Evolutionary conservation across 176 grass and related monocot species (phyloP).

Genomic region (Oryza punctata): DNA sequence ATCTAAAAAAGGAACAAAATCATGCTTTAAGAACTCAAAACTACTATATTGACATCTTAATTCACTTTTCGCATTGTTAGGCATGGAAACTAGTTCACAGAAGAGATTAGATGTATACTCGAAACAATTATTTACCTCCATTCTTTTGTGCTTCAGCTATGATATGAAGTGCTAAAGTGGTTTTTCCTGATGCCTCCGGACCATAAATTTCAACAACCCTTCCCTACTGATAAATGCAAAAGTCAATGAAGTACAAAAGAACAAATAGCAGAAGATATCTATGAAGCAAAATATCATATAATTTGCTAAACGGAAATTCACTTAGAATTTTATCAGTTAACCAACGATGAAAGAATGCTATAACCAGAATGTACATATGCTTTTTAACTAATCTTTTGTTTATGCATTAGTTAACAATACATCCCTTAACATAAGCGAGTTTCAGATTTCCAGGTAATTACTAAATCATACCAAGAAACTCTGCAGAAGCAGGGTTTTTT

Average conservation of each 20-base stretch:
- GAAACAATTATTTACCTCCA: constrained; percentile 44
- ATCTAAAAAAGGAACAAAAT: background rate
- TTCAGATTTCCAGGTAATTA: background rate
- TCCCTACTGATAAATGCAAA: constrained; percentile 40
- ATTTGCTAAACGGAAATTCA: background rate
- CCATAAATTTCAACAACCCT: constrained; percentile 64
- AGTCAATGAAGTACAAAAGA: background rate
- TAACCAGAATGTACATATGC: background rate
- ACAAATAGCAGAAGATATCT: background rate
- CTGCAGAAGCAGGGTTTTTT: background rate
- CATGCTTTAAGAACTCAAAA: background rate
- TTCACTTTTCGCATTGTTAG: background rate
- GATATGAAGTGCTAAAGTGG: constrained; percentile 62
- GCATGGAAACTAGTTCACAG: background rate
- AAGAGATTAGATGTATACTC: background rate
- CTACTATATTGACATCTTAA: background rate
- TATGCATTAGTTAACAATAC: background rate
- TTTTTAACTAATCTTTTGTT: background rate
- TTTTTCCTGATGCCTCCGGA: constrained; percentile 66
- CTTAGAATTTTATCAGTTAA: constrained; percentile 3
- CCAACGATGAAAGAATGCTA: background rate
- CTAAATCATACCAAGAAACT: background rate
- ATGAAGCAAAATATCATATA: background rate
- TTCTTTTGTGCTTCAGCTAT: constrained; percentile 61
- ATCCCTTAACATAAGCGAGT: background rate